These are phyloP conservation scores for Aspergillus funiculosus DNA, from an alignment of 495 filamentous ascomycete species.

Conservation along the genomic window DNA sequence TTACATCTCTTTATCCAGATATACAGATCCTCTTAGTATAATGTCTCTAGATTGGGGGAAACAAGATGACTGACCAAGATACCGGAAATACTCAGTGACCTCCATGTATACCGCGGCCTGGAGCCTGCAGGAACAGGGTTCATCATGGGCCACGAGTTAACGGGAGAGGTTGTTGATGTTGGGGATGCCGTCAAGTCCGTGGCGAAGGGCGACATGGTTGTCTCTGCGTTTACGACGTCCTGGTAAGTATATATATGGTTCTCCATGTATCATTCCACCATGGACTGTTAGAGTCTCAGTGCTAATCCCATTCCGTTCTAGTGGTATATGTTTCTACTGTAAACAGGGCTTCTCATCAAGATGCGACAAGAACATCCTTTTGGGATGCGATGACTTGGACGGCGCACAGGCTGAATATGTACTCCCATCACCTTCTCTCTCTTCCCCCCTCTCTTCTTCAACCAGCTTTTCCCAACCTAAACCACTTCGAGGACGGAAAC, in stretches of 20 bases:
- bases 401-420: constrained; percentile 88
- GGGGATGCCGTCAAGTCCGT: constrained; percentile 65
- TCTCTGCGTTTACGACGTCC: constrained; percentile 80
- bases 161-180: constrained; percentile 63
- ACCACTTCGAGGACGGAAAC: neutral
- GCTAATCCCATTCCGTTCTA: constrained; percentile 22
- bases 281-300: neutral
- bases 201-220: constrained; percentile 69
- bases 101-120: constrained; percentile 85
- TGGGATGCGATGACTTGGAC: constrained; percentile 68
- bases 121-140: constrained; percentile 58
- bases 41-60: neutral
- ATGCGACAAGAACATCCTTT: constrained; percentile 68
- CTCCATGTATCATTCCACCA: neutral
- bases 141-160: constrained; percentile 73
- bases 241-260: constrained; percentile 62
- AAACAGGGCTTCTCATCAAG: constrained; percentile 72
- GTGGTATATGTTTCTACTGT: constrained; percentile 89
- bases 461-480: neutral
- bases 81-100: constrained; percentile 52
- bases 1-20: constrained; percentile 4
- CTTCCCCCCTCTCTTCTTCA: too few relatives aligned
- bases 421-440: too few relatives aligned
- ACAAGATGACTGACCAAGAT: too few relatives aligned
- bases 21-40: neutral